Evolutionary conservation across 768 basidiomycete species (phyloP), one percentile per base, ranked within the genome.

Genomic region (Harrya chromipes): DNA sequence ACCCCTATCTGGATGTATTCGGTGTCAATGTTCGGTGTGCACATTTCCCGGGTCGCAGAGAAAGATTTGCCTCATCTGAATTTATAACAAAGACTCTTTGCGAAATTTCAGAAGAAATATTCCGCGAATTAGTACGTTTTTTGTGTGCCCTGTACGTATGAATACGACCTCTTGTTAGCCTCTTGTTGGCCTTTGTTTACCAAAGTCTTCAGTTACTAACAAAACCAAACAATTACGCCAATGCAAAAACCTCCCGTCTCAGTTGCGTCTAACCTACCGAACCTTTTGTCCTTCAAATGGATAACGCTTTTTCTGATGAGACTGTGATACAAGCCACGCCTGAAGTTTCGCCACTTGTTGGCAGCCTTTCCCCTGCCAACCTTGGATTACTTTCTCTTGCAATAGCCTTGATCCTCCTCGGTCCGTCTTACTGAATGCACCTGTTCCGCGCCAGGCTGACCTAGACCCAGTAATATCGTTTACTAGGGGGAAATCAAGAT

Each of bases 391-490:
- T 70, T 16, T 78, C 83, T 6, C 59, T 82, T 1, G 49, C 65
- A 31, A 53, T 76, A 16, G 79, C 79, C 6, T 42, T 78, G 19
- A 43, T 79, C 9, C 57, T 77, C 21, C 41, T 80, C 46, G 64
- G 80, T 82, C 35, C 50, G 76, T 70, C 56, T 37, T 52, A 36
- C 38, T 23, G 36, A 35, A 36, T 16, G 38, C 26, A 34, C 23
- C 21, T 39, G 37, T 44, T 37, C 38, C 26, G 40, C 6, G n/a
- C 34, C 43, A 45, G 11, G 23, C 60, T 68, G 44, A 68, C 50
- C 46, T 16, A 3, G 26, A 82, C 79, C 76, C 35, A 59, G 66
- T 79, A 27, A 47, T 78, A 12, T 59, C 80, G 31, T 66, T 79
- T 19, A 71, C 63, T 39, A 65, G 67, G 12, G 70, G 72, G 46